Conservation (phyloP, 2,329 filamentous ascomycete species). For the Cladobotryum mycophilum region DNA sequence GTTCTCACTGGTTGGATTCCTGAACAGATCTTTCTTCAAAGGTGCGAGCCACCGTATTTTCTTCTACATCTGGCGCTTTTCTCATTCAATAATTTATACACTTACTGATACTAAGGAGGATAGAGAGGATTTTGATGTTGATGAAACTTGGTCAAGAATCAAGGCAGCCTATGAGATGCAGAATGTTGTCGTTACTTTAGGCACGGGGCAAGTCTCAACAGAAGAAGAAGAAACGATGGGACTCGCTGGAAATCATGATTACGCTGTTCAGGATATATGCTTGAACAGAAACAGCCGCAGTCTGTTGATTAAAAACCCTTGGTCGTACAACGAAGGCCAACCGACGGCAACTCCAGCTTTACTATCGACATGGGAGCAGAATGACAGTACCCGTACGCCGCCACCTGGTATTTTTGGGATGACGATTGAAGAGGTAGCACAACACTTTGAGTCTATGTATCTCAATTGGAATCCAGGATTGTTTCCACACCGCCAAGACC, state of each 20-base stretch:
- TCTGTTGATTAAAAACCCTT: constrained; percentile 90
- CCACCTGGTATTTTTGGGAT: constrained; percentile 86
- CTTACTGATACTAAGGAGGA: constrained; percentile 6
- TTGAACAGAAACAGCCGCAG: constrained; percentile 53
- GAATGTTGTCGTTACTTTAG: constrained; percentile 82
- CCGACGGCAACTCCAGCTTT: neutral
- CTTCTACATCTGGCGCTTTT: neutral
- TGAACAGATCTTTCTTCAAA: constrained; percentile 87
- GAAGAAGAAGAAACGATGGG: constrained; percentile 76
- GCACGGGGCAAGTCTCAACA: constrained; percentile 74
- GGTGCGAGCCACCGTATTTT: constrained; percentile 31
- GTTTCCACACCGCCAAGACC: constrained; percentile 76
- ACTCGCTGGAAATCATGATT: constrained; percentile 85
- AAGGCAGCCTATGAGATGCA: constrained; percentile 67
- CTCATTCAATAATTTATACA: neutral
- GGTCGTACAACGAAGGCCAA: constrained; percentile 68
- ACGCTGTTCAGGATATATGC: constrained; percentile 80
- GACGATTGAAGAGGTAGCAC: constrained; percentile 75
- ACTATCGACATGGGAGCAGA: constrained; percentile 3
- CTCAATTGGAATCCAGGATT: constrained; percentile 92
- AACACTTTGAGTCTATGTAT: constrained; percentile 93
- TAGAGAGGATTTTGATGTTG: constrained; percentile 70
- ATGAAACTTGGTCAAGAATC: constrained; percentile 72
- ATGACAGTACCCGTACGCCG: constrained; percentile 7
- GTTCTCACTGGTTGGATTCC: constrained; percentile 94